Base-by-base conservation (phyloP, 1,284 basidiomycete species). In the Trametes polyzona region DNA sequence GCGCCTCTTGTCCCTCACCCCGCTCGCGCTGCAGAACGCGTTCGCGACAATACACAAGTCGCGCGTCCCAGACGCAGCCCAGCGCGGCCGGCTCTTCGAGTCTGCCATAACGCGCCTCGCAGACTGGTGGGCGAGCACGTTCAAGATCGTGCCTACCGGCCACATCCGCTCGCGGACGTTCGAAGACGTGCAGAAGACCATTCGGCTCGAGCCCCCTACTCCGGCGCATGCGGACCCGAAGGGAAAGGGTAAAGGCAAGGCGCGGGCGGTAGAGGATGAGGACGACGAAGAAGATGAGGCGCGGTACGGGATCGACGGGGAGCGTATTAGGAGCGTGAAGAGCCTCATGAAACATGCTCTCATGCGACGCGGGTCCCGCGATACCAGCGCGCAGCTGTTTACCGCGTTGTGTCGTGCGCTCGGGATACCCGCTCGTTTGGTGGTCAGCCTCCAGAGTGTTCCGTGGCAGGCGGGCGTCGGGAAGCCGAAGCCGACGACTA, bases 331-430 rank as follows among this genome's bases (percentile, higher is more conserved):
- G 33, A 89, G 87, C 44, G 78, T 83, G 21, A 93, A 94, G 68
- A 95, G 92, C 60, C 77, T 98, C 37, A 93, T 94, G 87, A 95
- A 95, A 69, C 93, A 95, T 67, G 88, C 88, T 0, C 75, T 96
- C 14, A 87, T 90, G 79, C 83, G 83, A 55, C 80, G 77, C 54
- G 97, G 96, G 3, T 93, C 90, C 19, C 81, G 93, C 58, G 96
- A 99, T 72, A 85, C 88, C 35, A 93, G 92, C 58, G 91, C 94
- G 0, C 93, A 96, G 67, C 81, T 99, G 6, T 98, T 98, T 69
- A 96, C 95, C 10, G 87, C 92, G 0, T 77, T 98, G 0, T 95
- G 95, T 69, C 82, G 97, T 16, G 91, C 89, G 4, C 80, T 98
- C 9, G 90, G 89, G 12, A 87, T 99, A 19, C 96, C 96, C 0